Base-by-base conservation (phyloP, 768 basidiomycete species). In the Termitomyces sp. region DNA sequence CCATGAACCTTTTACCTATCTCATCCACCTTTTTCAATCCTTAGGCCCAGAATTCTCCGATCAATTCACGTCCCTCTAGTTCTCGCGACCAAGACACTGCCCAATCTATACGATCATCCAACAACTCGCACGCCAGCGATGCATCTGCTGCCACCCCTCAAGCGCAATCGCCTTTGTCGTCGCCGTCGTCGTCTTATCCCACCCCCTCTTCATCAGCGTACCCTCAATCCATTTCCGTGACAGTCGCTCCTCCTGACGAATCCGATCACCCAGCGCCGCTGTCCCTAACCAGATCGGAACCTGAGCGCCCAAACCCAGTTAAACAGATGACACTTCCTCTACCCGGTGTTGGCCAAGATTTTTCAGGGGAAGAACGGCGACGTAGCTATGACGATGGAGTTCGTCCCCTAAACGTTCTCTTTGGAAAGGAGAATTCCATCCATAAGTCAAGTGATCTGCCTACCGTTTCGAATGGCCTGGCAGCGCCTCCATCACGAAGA, bases 341-440 rank as follows among this genome's bases (percentile, higher is more conserved):
- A 20, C 75, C 74, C 43, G 61, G 65, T 18, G 30, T 59, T 23
- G 60, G 65, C 38, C 51, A 61, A 10, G 67, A 67, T n/a, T 38
- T 48, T 41, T 7, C 26, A 32, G 66, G 61, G 10, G 67, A 72
- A 50, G 72, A 71, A 47, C 73, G 76, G 43, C 70, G 77, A 49
- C 70, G 69, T 48, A 81, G 79, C 56, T 77, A 76, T 59, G 79
- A 80, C 58, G 77, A 79, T 57, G 75, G 79, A 30, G 71, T 77
- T 54, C 76, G 76, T 41, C 76, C 79, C 10, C 64, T 79, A 49
- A 71, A 78, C 58, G 66, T 75, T n/a, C 59, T 74, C 10, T 70
- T 73, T 47, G 68, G 70, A 49, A 73, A 73, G 38, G 66, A 62
- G 13, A 60, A 60, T 49, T 57, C 63, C 14, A 58, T 26, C 38